These are phyloP conservation scores for Larix sibirica DNA, from an alignment of 83 land plant species.

Conservation along the genomic window DNA sequence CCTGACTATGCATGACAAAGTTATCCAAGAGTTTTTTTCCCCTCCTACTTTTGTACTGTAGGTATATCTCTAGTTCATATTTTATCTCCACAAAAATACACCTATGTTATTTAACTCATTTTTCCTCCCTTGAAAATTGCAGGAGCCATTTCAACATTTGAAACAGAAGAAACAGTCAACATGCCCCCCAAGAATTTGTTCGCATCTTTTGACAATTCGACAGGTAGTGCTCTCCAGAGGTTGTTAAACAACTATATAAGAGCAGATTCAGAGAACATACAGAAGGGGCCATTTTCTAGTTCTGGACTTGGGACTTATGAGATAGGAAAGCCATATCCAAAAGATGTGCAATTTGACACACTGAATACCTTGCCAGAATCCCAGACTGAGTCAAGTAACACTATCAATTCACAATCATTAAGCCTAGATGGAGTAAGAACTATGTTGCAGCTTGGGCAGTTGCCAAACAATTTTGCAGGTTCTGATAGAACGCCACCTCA, in stretches of 20 bases:
- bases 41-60: not conserved
- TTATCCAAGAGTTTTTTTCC: too few relatives aligned
- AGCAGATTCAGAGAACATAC: not conserved
- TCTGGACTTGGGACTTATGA: not conserved
- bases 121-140: not conserved
- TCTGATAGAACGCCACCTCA: conserved; percentile 1
- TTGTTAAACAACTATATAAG: not conserved
- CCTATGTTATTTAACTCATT: not conserved
- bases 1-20: too few relatives aligned
- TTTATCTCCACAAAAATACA: not conserved
- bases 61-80: not conserved
- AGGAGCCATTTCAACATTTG: not conserved
- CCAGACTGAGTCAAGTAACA: conserved; percentile 9
- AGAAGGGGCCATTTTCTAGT: not conserved
- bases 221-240: not conserved
- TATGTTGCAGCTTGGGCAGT: not conserved
- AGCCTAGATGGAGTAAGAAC: not conserved
- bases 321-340: not conserved
- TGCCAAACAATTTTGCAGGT: not conserved
- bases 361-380: not conserved
- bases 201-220: not conserved
- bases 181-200: not conserved
- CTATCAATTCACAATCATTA: conserved; percentile 1
- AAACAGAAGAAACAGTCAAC: conserved; percentile 7
- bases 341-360: not conserved